A percentile compares a stretch with the other conserved stretches of the same genome.
These are phyloP conservation scores for Tricholoma terreum DNA, from an alignment of 768 basidiomycete species.

Conservation along the genomic window DNA sequence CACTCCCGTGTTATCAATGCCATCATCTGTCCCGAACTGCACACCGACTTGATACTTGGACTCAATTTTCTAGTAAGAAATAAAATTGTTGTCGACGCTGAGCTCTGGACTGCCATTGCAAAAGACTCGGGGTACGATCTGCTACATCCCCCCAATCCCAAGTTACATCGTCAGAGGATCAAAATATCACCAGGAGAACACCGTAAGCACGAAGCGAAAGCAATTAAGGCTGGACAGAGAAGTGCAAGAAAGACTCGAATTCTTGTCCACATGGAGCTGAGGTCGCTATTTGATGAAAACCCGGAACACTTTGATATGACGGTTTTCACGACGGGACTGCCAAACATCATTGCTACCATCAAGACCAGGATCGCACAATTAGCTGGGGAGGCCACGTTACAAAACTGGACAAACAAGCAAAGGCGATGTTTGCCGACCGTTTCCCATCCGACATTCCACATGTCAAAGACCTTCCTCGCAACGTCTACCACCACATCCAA, in stretches of 20 bases:
- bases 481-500: neutral
- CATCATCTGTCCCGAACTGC: neutral
- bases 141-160: neutral
- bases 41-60: neutral
- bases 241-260: neutral
- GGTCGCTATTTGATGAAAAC: neutral
- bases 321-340: neutral
- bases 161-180: neutral
- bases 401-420: neutral
- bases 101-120: neutral
- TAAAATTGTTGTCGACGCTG: neutral
- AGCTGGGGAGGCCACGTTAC: neutral
- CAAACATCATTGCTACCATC: neutral
- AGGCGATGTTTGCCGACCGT: neutral
- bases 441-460: neutral
- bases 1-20: neutral
- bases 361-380: neutral
- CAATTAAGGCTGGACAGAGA: neutral
- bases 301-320: neutral
- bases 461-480: neutral
- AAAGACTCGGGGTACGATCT: neutral
- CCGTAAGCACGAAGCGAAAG: neutral
- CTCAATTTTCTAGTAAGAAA: neutral
- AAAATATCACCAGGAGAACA: neutral
- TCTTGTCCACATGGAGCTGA: neutral